Base-by-base conservation (phyloP, 1,139 yeast genomes). In the Entelexis paramagnoliae region DNA sequence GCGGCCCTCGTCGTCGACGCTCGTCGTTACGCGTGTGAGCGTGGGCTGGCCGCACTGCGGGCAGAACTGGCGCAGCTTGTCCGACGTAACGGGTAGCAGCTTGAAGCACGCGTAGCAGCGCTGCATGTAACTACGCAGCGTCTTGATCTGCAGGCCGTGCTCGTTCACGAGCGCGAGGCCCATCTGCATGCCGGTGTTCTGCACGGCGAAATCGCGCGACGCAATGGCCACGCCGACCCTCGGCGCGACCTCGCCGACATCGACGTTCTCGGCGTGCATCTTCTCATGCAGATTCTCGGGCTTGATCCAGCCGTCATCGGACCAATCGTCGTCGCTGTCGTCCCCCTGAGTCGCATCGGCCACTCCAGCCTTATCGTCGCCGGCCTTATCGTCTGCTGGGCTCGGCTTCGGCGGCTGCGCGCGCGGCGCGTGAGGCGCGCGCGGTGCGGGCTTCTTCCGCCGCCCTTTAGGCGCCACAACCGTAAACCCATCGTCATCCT, bases 181-280 rank as follows among this genome's bases (percentile, higher is more conserved):
- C 62, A 93, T 75, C 68, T 91, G 97, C 70, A 93, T 74, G 1
- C 96, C 79, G 11, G 89, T 96, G 67, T 91, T 91, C 66, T 91
- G 99, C 66, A 91, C 86, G 3, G 99, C 97, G 72, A 89, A 91
- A 78, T 91, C 99, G 28, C 95, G 96, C 0, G 96, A 84, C 1
- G 95, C 83, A 53, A 91, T 71, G 1, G 96, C 98, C 24, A 83
- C 93, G 57, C 80, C 78, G 58, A 79, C 56, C 10, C 51, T 42
- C 33, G 55, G 56, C 16, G 55, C 58, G 1, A 57, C 50, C 28
- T 58, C 61, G 17, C 68, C 63, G 13, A 66, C 66, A 60, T 74
- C 79, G 40, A 72, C 79, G 52, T 74, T 74, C 59, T 84, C 89
- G 64, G 81, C 81, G 46, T 79, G 66, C 64, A 85, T 73, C 51